A percentile compares a stretch with the other conserved stretches of the same genome.
These are phyloP conservation scores for Apiotrichum veenhuisii DNA, from an alignment of 1,284 basidiomycete genomes.

Conservation along the genomic window DNA sequence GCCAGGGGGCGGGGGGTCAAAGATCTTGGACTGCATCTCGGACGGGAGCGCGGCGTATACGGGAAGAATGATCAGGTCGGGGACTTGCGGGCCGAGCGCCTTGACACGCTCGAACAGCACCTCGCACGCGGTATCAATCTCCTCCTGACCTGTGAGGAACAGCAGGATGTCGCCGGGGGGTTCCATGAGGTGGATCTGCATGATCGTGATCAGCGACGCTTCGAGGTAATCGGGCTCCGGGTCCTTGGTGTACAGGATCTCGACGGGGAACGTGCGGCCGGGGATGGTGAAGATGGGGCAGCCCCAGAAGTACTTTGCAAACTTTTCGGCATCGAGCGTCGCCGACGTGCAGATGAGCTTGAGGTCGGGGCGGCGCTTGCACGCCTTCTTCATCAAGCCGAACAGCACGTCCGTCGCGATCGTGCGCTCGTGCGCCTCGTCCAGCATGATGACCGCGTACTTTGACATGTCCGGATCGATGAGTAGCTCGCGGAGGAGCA, in stretches of 20 bases:
- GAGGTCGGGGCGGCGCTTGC: conserved; percentile 88
- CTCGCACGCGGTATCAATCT: conserved; percentile 96
- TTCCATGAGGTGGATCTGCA: conserved; percentile 98
- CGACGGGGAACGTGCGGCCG: conserved; percentile 96
- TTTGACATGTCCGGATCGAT: conserved; percentile 89
- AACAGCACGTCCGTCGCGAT: conserved; percentile 98
- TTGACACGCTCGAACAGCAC: conserved; percentile 98
- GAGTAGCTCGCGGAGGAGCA: conserved; percentile 94
- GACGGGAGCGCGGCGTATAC: conserved; percentile 97
- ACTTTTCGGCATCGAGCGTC: conserved; percentile 98
- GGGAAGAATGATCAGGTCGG: conserved; percentile 91
- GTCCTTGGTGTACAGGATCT: conserved; percentile 96
- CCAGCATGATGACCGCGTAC: conserved; percentile 96
- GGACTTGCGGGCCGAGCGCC: conserved; percentile 91
- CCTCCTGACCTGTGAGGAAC: conserved; percentile 97
- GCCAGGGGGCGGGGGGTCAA: conserved; percentile 94
- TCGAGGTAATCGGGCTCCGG: conserved; percentile 98
- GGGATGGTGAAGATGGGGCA: conserved; percentile 99
- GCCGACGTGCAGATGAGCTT: conserved; percentile 98
- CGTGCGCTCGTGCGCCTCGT: conserved; percentile 97
- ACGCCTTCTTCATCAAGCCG: conserved; percentile 92
- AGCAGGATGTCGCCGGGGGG: conserved; percentile 93
- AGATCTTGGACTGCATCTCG: conserved; percentile 95
- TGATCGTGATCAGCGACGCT: conserved; percentile 94
- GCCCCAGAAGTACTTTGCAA: conserved; percentile 96